Evolutionary conservation across 73 alveolate species (phyloP).

Genomic region (Breviolum minutum): DNA sequence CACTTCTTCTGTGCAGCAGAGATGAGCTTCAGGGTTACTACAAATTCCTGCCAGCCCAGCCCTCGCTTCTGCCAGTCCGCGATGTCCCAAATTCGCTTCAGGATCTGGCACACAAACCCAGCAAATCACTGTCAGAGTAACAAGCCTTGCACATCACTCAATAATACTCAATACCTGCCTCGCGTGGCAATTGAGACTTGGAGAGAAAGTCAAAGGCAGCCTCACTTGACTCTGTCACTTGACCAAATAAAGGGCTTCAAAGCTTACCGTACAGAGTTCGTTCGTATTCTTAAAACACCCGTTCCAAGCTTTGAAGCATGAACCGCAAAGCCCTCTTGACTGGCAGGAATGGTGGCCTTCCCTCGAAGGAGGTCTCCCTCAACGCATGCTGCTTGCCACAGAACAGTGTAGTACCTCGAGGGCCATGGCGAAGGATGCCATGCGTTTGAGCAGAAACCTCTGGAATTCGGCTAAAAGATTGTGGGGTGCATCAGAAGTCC

Average conservation of each 20-base stretch:
- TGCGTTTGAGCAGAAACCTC: no score
- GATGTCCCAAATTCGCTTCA: constrained; percentile 88
- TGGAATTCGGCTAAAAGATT: no score
- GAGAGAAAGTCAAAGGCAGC: constrained; percentile 87
- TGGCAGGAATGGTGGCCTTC: not conserved
- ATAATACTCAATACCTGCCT: not conserved
- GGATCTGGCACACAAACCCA: constrained; percentile 30
- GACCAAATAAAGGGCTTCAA: not conserved
- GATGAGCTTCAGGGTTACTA: constrained; percentile 82
- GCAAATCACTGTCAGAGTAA: not conserved
- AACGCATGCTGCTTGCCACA: constrained; percentile 50
- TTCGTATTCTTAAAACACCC: not conserved
- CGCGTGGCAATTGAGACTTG: constrained; percentile 88
- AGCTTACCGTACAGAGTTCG: not conserved
- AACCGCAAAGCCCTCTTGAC: not conserved
- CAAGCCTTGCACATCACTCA: not conserved
- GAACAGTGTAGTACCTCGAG: constrained; percentile 62
- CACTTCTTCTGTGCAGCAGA: constrained; percentile 88
- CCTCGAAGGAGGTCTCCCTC: constrained; percentile 54
- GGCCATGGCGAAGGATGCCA: no score
- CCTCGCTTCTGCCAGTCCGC: constrained; percentile 92
- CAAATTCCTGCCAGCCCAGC: constrained; percentile 85
- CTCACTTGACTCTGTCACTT: not conserved
- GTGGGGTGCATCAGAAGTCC: no score
- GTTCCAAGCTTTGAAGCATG: not conserved